These are phyloP conservation scores for Adansonia gregorii DNA, from an alignment of 441 rosid species.

Conservation along the genomic window DNA sequence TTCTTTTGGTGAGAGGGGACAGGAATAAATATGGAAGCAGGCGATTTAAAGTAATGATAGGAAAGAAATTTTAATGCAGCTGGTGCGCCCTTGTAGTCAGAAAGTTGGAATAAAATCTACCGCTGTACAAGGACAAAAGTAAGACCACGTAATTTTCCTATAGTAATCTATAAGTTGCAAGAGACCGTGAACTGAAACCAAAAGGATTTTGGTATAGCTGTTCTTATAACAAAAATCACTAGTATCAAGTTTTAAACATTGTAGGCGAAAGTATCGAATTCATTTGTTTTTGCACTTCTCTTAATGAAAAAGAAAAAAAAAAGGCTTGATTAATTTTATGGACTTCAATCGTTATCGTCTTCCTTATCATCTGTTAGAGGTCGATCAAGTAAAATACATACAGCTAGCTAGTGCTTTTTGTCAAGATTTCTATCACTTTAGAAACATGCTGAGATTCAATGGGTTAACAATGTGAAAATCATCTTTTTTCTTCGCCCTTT, in stretches of 20 bases:
- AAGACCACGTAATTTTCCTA: not conserved
- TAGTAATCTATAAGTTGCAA: not conserved
- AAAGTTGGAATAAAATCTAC: not conserved
- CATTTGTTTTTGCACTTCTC: not conserved
- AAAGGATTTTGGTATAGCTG: not conserved
- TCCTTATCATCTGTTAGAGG: not conserved
- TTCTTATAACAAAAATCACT: not conserved
- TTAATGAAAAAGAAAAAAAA: too few relatives aligned
- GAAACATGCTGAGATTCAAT: slow-evolving; percentile 1
- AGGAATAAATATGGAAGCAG: not conserved
- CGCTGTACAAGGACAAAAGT: not conserved
- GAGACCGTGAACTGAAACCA: not conserved
- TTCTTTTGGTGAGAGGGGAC: not conserved
- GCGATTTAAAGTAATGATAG: not conserved
- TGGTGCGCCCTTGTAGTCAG: too few relatives aligned
- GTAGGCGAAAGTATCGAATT: too few relatives aligned
- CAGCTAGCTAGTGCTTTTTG: not conserved
- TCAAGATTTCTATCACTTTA: not conserved
- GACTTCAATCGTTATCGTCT: not conserved
- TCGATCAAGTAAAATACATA: not conserved
- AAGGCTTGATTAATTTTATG: not conserved
- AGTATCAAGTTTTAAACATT: not conserved
- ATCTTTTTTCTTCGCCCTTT: not conserved
- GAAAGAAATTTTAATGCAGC: not conserved
- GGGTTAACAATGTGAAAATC: slow-evolving; percentile 14